Evolutionary conservation across 2,329 filamentous ascomycete species (phyloP), one percentile per base, ranked within the genome.

Genomic region (Sarocladium kiliense): DNA sequence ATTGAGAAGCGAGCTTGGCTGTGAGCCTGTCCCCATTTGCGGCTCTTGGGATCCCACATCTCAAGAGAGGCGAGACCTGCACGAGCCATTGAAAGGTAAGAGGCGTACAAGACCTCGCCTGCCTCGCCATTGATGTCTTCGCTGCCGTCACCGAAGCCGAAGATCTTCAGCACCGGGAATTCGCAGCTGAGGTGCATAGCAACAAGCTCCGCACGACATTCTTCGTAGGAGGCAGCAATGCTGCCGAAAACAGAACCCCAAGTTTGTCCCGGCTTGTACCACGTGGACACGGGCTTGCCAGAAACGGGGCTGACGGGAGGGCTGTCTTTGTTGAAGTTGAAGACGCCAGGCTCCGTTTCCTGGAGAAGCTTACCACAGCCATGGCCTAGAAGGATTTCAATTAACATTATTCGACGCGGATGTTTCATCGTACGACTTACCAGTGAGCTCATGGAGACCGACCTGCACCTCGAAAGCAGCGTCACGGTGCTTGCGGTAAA

Each of bases 251-350:
- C 90, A 4, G 87, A 91, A 55, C 90, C 89, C 92, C 92, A 97
- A 0, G 93, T 97, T 71, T 97, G 90, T 2, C 91, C 91, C 2
- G 91, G 91, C 72, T 94, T 96, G 76, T 97, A 97, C 86, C 88
- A 97, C 1, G 87, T 90, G 2, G 81, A 82, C 49, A 97, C 78
- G 1, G 68, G 88, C 70, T 93, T 87, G 58, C 83, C 79, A 4
- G 85, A 89, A 39, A 97, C 71, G 1, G 92, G 93, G 64, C 85
- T 95, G 53, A 90, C 74, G 1, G 93, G 93, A 7, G 89, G 91
- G 66, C 90, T 89, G 58, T 85, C 75, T 57, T 85, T 76, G 67
- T 97, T 89, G 66, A 97, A 97, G 76, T 97, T 97, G 77, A 83
- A 97, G 42, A 82, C 77, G 11, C 91, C 91, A 1, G 87, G 80